Conservation (phyloP, 2,329 filamentous ascomycete species). For the Pestalotiopsis sp. region DNA sequence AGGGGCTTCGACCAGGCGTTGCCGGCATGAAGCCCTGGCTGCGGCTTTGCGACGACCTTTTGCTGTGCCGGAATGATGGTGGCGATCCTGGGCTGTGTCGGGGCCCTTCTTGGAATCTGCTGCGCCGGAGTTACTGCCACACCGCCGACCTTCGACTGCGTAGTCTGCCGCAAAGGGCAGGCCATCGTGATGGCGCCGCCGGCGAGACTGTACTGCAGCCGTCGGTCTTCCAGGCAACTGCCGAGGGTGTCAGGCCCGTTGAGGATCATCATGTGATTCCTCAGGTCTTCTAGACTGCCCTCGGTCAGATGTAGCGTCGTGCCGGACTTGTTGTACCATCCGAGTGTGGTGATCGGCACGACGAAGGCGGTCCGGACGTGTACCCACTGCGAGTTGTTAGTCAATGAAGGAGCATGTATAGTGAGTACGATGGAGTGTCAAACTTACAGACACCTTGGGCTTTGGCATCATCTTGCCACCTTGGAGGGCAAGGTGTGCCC, state of each 20-base stretch:
- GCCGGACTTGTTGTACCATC: constrained; percentile 18
- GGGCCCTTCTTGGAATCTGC: too few relatives aligned
- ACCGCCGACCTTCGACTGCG: background rate
- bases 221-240: background rate
- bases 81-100: too few relatives aligned
- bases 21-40: too few relatives aligned
- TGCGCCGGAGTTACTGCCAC: too few relatives aligned
- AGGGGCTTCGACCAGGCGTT: too few relatives aligned
- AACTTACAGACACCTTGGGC: constrained; percentile 7
- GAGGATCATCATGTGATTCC: constrained; percentile 13
- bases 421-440: background rate
- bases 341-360: constrained; percentile 24
- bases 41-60: too few relatives aligned
- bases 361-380: constrained; percentile 18
- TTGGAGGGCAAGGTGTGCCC: constrained; percentile 25
- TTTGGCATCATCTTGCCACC: constrained; percentile 24
- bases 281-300: constrained; percentile 18
- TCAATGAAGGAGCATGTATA: background rate
- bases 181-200: background rate
- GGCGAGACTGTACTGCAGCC: background rate
- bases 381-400: constrained; percentile 22
- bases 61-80: too few relatives aligned
- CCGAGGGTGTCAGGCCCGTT: background rate
- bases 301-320: constrained; percentile 15
- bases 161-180: too few relatives aligned